Percentiles rank a stretch among this genome's conserved stretches.
Conservation (phyloP, 768 basidiomycete genomes). For the Cyathus striatus region DNA sequence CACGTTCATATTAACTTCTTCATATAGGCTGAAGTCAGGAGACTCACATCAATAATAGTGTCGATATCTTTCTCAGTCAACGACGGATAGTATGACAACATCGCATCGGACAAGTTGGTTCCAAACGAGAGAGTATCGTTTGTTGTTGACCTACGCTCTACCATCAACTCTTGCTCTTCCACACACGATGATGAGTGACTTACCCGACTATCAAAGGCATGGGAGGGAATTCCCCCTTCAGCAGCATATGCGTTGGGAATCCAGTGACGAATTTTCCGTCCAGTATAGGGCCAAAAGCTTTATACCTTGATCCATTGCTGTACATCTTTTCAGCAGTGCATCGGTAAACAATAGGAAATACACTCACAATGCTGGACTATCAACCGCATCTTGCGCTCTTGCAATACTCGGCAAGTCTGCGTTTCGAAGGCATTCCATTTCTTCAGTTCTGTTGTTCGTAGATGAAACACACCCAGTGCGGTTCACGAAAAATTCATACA, state of each 20-base stretch:
- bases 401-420: slow-evolving; percentile 47
- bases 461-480: slow-evolving; percentile 48
- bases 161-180: background rate
- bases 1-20: slow-evolving; percentile 1
- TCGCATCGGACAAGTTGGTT: slow-evolving; percentile 25
- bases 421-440: slow-evolving; percentile 42
- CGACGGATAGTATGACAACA: slow-evolving; percentile 38
- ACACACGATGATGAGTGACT: slow-evolving; percentile 7
- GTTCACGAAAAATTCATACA: slow-evolving; percentile 46
- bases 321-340: background rate
- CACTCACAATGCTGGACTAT: slow-evolving; percentile 34
- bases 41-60: slow-evolving; percentile 25
- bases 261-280: slow-evolving; percentile 48
- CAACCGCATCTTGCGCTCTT: slow-evolving; percentile 45
- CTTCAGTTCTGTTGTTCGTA: slow-evolving; percentile 21
- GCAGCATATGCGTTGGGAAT: slow-evolving; percentile 41
- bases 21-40: background rate
- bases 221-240: slow-evolving; percentile 35
- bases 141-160: slow-evolving; percentile 37
- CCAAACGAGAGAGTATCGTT: slow-evolving; percentile 52
- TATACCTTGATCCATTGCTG: slow-evolving; percentile 36
- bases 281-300: slow-evolving; percentile 46
- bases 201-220: slow-evolving; percentile 59
- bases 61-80: slow-evolving; percentile 32
- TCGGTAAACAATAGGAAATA: slow-evolving; percentile 1